Evolutionary conservation across 148 eudicot genomes (phyloP).

Genomic region (Pouteria glomerata): DNA sequence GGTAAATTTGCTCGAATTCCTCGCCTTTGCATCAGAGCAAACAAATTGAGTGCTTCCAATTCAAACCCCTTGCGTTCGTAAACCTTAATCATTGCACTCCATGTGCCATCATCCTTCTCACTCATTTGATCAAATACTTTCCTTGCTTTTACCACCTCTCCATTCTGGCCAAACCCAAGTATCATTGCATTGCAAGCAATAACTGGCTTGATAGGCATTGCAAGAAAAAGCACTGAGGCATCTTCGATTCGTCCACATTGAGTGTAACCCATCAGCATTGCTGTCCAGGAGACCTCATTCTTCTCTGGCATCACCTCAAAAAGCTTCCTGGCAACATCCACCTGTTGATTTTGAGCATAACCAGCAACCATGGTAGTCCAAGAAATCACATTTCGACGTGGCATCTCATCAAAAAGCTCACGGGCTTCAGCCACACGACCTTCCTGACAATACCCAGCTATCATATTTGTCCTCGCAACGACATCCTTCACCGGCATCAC

Average conservation of each 20-base stretch:
- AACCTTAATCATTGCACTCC: slow-evolving; percentile 46
- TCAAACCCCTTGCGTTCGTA: slow-evolving; percentile 39
- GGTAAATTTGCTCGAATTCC: slow-evolving; percentile 30
- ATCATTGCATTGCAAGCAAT: slow-evolving; percentile 44
- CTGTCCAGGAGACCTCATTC: slow-evolving; percentile 54
- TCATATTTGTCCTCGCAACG: slow-evolving; percentile 38
- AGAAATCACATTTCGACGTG: slow-evolving; percentile 33
- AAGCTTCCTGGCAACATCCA: slow-evolving; percentile 50
- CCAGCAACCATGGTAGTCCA: slow-evolving; percentile 49
- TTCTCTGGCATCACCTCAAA: slow-evolving; percentile 58
- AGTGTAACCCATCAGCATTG: slow-evolving; percentile 52
- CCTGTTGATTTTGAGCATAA: slow-evolving; percentile 27
- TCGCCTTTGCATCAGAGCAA: slow-evolving; percentile 32
- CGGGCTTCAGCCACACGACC: slow-evolving; percentile 39
- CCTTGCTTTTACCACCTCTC: slow-evolving; percentile 40
- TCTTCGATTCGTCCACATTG: slow-evolving; percentile 46
- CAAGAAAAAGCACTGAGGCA: slow-evolving; percentile 40
- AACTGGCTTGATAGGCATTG: slow-evolving; percentile 38
- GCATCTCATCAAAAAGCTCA: slow-evolving; percentile 42
- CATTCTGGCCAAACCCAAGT: slow-evolving; percentile 44
- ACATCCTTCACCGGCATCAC: slow-evolving; percentile 45
- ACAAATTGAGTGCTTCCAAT: slow-evolving; percentile 32
- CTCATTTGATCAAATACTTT: slow-evolving; percentile 32
- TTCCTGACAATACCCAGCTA: slow-evolving; percentile 39
- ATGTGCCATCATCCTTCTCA: slow-evolving; percentile 40